These are phyloP conservation scores for Euryodendron excelsum DNA, from an alignment of 148 eudicot genomes.

Conservation along the genomic window DNA sequence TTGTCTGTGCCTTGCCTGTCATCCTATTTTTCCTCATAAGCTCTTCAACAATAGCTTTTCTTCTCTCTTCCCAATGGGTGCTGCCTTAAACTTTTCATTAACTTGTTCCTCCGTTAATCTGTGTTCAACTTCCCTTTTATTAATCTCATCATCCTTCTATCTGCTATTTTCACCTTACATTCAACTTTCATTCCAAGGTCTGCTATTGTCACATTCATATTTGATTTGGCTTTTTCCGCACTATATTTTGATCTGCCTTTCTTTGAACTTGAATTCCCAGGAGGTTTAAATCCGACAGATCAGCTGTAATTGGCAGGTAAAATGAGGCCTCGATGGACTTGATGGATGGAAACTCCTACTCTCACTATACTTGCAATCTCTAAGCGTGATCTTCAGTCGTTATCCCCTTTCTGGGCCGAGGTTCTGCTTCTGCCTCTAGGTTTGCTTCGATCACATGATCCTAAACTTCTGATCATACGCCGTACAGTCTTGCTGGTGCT, in stretches of 20 bases:
- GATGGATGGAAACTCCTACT: too few relatives aligned
- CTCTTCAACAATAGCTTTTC: neutral
- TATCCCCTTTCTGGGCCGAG: too few relatives aligned
- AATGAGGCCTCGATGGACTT: too few relatives aligned
- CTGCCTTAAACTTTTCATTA: neutral
- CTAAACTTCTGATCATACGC: too few relatives aligned
- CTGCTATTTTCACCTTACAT: neutral
- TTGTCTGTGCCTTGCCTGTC: slow-evolving; percentile 1
- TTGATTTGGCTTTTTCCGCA: too few relatives aligned
- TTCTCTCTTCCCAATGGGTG: neutral
- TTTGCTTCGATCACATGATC: neutral
- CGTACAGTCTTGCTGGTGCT: too few relatives aligned
- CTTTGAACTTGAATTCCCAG: too few relatives aligned
- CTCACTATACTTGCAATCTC: too few relatives aligned
- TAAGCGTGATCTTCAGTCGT: too few relatives aligned
- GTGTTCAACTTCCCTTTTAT: neutral
- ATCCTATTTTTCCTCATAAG: neutral
- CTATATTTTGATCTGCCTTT: too few relatives aligned
- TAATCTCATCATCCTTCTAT: neutral
- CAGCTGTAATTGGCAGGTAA: too few relatives aligned
- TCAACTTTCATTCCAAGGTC: neutral
- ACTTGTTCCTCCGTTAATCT: neutral
- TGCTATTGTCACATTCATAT: neutral
- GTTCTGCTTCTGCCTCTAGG: neutral
- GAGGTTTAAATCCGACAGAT: too few relatives aligned